Evolutionary conservation across 495 filamentous ascomycete genomes (phyloP).

Genomic region (Physcia stellaris): DNA sequence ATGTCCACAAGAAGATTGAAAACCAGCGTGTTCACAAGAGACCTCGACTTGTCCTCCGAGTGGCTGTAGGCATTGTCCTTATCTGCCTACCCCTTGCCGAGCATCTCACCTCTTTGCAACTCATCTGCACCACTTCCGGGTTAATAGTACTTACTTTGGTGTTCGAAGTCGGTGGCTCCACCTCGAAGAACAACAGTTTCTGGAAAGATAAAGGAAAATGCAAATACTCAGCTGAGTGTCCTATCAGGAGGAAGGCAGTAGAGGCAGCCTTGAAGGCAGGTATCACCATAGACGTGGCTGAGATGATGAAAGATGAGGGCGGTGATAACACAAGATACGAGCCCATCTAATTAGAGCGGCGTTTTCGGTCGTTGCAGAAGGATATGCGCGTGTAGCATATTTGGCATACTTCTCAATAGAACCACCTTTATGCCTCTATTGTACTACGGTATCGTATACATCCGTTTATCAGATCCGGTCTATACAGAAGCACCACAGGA

Average conservation of each 20-base stretch:
- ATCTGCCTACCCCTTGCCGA: conserved; percentile 33
- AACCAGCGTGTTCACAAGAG: conserved; percentile 32
- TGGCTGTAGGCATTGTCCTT: conserved; percentile 31
- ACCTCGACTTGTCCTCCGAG: conserved; percentile 31
- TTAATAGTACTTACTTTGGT: conserved; percentile 31
- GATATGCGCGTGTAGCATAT: too few species aligned
- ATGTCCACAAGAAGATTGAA: conserved; percentile 28
- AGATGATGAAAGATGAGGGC: conserved; percentile 21
- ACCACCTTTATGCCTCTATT: too few species aligned
- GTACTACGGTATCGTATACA: too few species aligned
- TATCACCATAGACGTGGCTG: conserved; percentile 21
- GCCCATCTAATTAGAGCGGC: too few species aligned
- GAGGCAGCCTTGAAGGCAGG: conserved; percentile 20
- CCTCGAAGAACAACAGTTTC: conserved; percentile 29
- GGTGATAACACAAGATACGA: conserved; percentile 2
- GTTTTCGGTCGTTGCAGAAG: too few species aligned
- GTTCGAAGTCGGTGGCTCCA: conserved; percentile 37
- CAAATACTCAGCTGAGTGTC: conserved; percentile 24
- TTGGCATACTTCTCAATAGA: too few species aligned
- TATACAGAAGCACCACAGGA: too few species aligned
- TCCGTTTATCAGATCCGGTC: too few species aligned
- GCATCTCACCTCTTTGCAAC: conserved; percentile 29
- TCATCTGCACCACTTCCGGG: conserved; percentile 34
- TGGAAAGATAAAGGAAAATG: conserved; percentile 18
- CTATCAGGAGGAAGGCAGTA: conserved; percentile 21